A percentile compares a stretch with the other conserved stretches of the same genome.
Evolutionary conservation across 129 eudicot genomes (phyloP).

Genomic region (Arctium lappa): DNA sequence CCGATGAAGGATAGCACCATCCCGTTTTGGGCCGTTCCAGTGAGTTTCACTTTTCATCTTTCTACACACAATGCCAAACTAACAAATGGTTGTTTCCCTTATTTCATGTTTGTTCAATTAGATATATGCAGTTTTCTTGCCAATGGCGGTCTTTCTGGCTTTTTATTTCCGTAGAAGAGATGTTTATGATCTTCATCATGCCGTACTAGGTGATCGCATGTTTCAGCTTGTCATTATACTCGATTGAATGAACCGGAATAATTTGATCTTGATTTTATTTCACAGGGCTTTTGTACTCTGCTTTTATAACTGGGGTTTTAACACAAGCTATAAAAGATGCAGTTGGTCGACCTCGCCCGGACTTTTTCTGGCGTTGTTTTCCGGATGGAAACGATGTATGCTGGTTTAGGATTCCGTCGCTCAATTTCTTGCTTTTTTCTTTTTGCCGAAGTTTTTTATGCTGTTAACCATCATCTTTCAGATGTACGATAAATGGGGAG

Average conservation of each 20-base stretch:
- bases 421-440: neutral
- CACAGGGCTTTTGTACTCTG: slow-evolving; percentile 50
- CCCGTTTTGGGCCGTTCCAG: slow-evolving; percentile 56
- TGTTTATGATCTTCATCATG: slow-evolving; percentile 60
- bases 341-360: slow-evolving; percentile 62
- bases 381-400: slow-evolving; percentile 52
- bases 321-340: slow-evolving; percentile 48
- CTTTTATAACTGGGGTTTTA: slow-evolving; percentile 44
- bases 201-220: slow-evolving; percentile 28
- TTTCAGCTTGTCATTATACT: neutral
- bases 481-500: slow-evolving; percentile 29
- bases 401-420: neutral
- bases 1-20: slow-evolving; percentile 47
- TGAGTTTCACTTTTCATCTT: slow-evolving; percentile 13
- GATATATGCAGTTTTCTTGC: slow-evolving; percentile 42
- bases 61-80: neutral
- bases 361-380: slow-evolving; percentile 62
- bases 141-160: slow-evolving; percentile 32
- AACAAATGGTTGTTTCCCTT: neutral
- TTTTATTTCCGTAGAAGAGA: slow-evolving; percentile 41
- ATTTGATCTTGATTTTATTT: neutral
- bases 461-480: slow-evolving; percentile 13
- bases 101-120: slow-evolving; percentile 7
- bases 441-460: neutral
- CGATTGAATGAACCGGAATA: neutral